Evolutionary conservation across 1,284 basidiomycete species (phyloP).

Genomic region (Pascua sp.): DNA sequence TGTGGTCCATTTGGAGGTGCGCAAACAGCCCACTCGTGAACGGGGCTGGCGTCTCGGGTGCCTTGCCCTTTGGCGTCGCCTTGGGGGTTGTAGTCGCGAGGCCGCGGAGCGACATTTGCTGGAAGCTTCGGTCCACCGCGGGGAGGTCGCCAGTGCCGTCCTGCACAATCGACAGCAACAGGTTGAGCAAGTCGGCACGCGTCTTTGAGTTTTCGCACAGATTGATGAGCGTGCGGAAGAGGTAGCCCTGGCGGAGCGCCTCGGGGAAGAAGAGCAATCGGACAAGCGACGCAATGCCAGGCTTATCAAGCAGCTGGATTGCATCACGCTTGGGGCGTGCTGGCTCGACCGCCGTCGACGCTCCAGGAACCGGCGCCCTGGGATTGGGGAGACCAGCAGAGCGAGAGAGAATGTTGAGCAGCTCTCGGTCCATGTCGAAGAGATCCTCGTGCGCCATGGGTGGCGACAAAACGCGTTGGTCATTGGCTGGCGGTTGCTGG

Average conservation of each 20-base stretch:
- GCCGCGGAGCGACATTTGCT: conserved; percentile 77
- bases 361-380: neutral
- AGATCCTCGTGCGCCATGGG: conserved; percentile 5
- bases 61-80: conserved; percentile 56
- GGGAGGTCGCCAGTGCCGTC: conserved; percentile 91
- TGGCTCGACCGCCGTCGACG: neutral
- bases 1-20: conserved; percentile 70
- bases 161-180: conserved; percentile 86
- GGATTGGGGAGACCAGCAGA: neutral
- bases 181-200: conserved; percentile 84
- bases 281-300: conserved; percentile 82
- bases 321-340: conserved; percentile 29
- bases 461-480: conserved; percentile 2
- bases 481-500: conserved; percentile 52
- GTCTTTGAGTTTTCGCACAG: conserved; percentile 94
- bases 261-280: conserved; percentile 96
- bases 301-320: conserved; percentile 88
- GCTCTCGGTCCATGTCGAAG: conserved; percentile 2
- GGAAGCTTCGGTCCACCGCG: conserved; percentile 88
- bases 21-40: conserved; percentile 58
- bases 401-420: conserved; percentile 7
- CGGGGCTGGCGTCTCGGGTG: conserved; percentile 46
- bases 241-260: conserved; percentile 73
- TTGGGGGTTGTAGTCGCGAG: conserved; percentile 61
- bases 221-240: conserved; percentile 89